Base-by-base conservation (phyloP, 352 stramenopile genomes). In the Pilasporangium apinafurcum region DNA sequence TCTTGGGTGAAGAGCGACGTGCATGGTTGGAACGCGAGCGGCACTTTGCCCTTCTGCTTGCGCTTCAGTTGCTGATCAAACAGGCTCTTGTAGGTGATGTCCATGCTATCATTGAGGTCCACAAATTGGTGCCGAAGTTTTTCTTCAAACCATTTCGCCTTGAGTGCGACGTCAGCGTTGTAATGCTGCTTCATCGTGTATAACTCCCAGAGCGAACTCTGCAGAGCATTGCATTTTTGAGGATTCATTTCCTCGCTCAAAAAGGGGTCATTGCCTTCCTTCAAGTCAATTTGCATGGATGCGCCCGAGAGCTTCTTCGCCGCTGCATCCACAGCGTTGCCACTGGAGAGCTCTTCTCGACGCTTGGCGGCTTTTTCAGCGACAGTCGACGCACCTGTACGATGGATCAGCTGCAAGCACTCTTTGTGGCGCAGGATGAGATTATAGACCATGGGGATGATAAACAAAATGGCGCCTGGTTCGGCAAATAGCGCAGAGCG, bases 151-250 rank as follows among this genome's bases (percentile, higher is more conserved):
- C 94, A 85, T 60, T 85, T 84, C 20, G 93, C 95, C 50, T 98
- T 77, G 26, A 81, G 72, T 8, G 83, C 75, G 12, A 98, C 88
- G 12, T 95, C 84, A 24, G 90, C 87, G 62, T 98, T 96, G 64
- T 97, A 98, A 69, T 99, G 95, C 18, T 86, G 61, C 59, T 91
- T 86, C 62, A 99, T 87, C 13, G 89, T 95, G 40, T 82, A 68
- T 24, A 98, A 62, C 66, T 99, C 95, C 95, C 95, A 99, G 25
- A 99, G 59, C 26, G 86, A 97, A 44, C 82, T 97, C 67, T 97
- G 85, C 45, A 98, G 62, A 5, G 83, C 82, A 46, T 86, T 72
- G 45, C 69, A 74, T 55, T 83, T 71, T 24, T 72, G 56, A 20
- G 80, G 82, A 42, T 94, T 80, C 21, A 68, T 53, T 49, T 81